These are phyloP conservation scores for Xeromyces bisporus DNA, from an alignment of 495 filamentous ascomycete genomes.

Conservation along the genomic window DNA sequence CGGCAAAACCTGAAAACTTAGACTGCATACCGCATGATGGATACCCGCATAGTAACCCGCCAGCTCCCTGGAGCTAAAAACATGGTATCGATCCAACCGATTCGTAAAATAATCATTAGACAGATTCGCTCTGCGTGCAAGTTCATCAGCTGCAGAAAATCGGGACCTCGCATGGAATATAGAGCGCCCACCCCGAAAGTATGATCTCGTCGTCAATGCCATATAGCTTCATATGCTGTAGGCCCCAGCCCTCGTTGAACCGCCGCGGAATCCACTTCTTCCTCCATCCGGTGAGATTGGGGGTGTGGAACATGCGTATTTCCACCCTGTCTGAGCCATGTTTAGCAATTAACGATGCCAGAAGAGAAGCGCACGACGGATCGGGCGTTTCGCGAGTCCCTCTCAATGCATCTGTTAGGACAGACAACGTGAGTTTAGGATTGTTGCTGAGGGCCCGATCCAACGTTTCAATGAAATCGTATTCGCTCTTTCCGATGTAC, in stretches of 20 bases:
- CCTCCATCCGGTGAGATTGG: constrained; percentile 73
- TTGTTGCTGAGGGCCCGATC: constrained; percentile 64
- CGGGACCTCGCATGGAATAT: neutral
- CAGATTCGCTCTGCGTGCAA: constrained; percentile 53
- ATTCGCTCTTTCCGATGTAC: constrained; percentile 88
- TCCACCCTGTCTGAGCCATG: constrained; percentile 81
- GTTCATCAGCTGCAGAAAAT: constrained; percentile 3
- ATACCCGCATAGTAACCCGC: constrained; percentile 69
- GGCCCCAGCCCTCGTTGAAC: constrained; percentile 95
- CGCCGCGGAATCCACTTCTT: constrained; percentile 72
- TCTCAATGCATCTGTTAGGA: constrained; percentile 83
- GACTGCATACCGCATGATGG: constrained; percentile 54
- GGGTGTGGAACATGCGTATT: constrained; percentile 94
- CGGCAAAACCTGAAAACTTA: constrained; percentile 68
- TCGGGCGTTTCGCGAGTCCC: constrained; percentile 83
- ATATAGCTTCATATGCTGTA: constrained; percentile 99
- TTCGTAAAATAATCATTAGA: constrained; percentile 94
- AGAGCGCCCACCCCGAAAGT: constrained; percentile 53
- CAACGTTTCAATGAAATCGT: constrained; percentile 70
- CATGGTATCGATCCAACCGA: constrained; percentile 83
- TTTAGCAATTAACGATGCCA: constrained; percentile 62
- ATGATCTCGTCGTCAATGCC: constrained; percentile 93
- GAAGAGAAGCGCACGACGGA: constrained; percentile 75
- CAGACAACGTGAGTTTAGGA: constrained; percentile 64
- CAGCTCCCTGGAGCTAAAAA: constrained; percentile 63